Percentiles rank a stretch among this genome's conserved stretches.
Evolutionary conservation across 2,329 filamentous ascomycete species (phyloP).

Genomic region (Fusarium agapanthi): DNA sequence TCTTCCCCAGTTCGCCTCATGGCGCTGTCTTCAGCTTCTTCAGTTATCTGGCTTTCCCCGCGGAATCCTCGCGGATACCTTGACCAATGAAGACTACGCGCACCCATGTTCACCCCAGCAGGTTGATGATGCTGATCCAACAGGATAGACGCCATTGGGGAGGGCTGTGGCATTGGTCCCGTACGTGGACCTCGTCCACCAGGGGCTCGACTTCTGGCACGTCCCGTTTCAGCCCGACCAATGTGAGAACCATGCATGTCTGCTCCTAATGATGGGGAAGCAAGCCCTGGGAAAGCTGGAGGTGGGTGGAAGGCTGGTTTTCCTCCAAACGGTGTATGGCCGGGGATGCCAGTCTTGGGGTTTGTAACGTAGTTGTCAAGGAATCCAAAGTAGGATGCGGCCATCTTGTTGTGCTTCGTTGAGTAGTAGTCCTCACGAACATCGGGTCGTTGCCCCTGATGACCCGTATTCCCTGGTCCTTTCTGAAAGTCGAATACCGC

Average conservation of each 20-base stretch:
- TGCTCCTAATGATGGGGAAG: conserved; percentile 66
- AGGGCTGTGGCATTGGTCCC: conserved; percentile 59
- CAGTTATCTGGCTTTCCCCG: conserved; percentile 61
- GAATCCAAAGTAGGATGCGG: conserved; percentile 96
- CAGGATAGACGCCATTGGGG: conserved; percentile 76
- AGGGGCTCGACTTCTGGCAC: conserved; percentile 53
- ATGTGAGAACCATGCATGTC: conserved; percentile 62
- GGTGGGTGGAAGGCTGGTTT: conserved; percentile 74
- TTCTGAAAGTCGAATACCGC: conserved; percentile 98
- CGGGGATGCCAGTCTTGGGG: conserved; percentile 71
- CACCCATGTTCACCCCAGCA: conserved; percentile 55
- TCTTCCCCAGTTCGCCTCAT: conserved; percentile 59
- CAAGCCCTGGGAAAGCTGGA: conserved; percentile 76
- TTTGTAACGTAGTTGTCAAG: conserved; percentile 89
- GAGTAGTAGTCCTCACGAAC: conserved; percentile 92
- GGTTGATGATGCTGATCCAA: conserved; percentile 82
- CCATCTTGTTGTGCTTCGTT: conserved; percentile 97
- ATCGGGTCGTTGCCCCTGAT: conserved; percentile 59
- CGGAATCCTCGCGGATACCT: conserved; percentile 57
- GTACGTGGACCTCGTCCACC: conserved; percentile 42
- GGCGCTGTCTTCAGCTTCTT: conserved; percentile 60
- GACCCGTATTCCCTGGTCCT: conserved; percentile 62
- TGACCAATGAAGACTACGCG: conserved; percentile 57
- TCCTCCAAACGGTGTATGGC: conserved; percentile 64
- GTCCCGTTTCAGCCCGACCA: conserved; percentile 56